Conservation (phyloP, 2,329 filamentous ascomycete species). For the Aureobasidium subglaciale region DNA sequence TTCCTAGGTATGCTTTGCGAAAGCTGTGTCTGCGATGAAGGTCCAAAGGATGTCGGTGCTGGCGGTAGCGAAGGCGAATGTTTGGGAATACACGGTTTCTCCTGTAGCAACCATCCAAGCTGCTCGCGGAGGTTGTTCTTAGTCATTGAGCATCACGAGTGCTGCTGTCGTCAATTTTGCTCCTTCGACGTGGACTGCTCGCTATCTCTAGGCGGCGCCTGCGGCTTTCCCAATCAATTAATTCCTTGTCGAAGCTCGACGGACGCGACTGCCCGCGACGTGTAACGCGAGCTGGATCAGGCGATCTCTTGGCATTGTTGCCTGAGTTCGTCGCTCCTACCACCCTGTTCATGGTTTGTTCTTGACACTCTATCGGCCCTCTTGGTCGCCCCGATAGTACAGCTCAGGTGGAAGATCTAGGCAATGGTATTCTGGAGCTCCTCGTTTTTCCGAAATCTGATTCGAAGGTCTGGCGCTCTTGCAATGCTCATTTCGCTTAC, state of each 20-base stretch:
- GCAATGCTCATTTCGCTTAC: not conserved
- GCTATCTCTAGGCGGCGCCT: slow-evolving; percentile 12
- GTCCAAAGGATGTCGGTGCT: not conserved
- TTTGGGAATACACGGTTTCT: slow-evolving; percentile 39
- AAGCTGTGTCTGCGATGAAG: not conserved
- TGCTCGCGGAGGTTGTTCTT: slow-evolving; percentile 42
- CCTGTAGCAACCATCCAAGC: slow-evolving; percentile 41
- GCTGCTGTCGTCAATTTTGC: not conserved
- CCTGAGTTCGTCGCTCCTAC: not conserved
- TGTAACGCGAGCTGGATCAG: not conserved
- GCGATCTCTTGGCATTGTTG: not conserved
- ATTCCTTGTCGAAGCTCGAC: slow-evolving; percentile 4
- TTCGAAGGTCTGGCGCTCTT: too few relatives aligned
- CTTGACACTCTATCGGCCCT: not conserved
- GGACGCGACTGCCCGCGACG: slow-evolving; percentile 13
- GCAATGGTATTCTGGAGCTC: too few relatives aligned
- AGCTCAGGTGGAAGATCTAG: too few relatives aligned
- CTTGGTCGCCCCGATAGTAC: too few relatives aligned
- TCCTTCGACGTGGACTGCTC: not conserved
- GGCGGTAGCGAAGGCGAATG: slow-evolving; percentile 13
- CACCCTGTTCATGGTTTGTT: slow-evolving; percentile 1
- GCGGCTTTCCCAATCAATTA: not conserved
- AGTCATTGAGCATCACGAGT: slow-evolving; percentile 34
- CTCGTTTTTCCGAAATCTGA: too few relatives aligned
- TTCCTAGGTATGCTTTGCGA: not conserved